Evolutionary conservation across 805 yeast species (phyloP), one percentile per base, ranked within the genome.

Genomic region (Ogataea nonfermentans): DNA sequence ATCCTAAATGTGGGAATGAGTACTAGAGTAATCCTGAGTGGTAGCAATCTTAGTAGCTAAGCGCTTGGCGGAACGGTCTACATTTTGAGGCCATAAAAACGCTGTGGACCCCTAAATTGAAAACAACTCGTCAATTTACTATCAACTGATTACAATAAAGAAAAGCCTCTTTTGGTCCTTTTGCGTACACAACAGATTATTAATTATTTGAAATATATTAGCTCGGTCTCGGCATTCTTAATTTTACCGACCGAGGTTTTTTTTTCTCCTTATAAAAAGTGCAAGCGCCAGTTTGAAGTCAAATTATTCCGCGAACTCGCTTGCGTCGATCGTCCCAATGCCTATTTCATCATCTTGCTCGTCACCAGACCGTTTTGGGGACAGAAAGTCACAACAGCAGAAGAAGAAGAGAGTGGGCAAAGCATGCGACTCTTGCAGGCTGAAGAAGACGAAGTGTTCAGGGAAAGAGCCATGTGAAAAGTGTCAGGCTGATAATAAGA

Each of bases 361-460:
- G 4, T 44, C 47, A 15, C 47, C 47, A 11, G 46, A 37, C 24
- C 30, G 46, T 17, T 39, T 16, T 33, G 38, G 41, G 26, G 37
- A 32, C 13, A 28, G 36, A 24, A 35, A 38, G 27, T 31, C 40
- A 17, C 46, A 43, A 23, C 44, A 35, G 14, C 44, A 41, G 24
- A 49, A 53, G 41, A 78, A 77, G 59, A 75, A 71, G 54, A 56
- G 84, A 44, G 83, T 78, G 3, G 80, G 81, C 9, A 78, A 77
- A 49, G 84, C 84, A 5, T 78, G 84, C 48, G 83, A 78, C 52
- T 70, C 74, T 37, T 78, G 84, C 55, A 63, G 84, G 29, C 66
- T 78, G 40, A 78, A 78, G 52, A 78, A 78, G 60, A 78, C 82
- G 4, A 78, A 78, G 46, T 78, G 84, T 55, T 78, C 77, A 42